Evolutionary conservation across 163 green algal species (phyloP), one percentile per base, ranked within the genome.

Genomic region (Scenedesmus sp.): DNA sequence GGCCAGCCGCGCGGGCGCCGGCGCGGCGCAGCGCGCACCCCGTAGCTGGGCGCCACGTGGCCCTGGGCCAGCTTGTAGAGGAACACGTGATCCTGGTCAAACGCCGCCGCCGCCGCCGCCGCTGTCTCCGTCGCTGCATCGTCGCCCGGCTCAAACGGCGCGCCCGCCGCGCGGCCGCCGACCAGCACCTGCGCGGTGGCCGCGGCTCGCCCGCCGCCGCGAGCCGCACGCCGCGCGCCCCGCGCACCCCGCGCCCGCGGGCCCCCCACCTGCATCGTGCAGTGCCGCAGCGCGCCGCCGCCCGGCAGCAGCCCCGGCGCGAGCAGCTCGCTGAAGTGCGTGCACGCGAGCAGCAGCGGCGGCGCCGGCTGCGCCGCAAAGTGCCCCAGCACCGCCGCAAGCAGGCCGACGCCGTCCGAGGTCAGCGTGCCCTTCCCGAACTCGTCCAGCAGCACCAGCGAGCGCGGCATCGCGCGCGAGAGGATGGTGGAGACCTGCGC

Each of bases 351-450:
- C 36, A 97, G 57, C 2, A 88, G 83, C 0, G 93, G 90, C 0
- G 92, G 75, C n/a, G n/a, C 36, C 1, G 26, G n/a, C 53, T 57
- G 39, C 9, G 18, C 62, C 9, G 0, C 66, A 70, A 94, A 92
- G 60, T 89, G 79, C 18, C 82, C 44, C 39, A 97, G 70, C 15
- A 86, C 78, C 3, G 86, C 85, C 24, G 84, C 84, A 42, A 94
- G 77, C 56, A 97, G 86, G n/a, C 90, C 93, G 4, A 94, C 85
- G 3, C 93, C 93, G 77, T 97, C 93, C 5, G 83, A 74, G 4
- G 87, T 76, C 29, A 96, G 80, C 0, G 93, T 97, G 66, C 93
- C 93, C 77, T 98, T 99, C 5, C 95, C 95, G 85, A 98, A 98
- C 83, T 99, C 95, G 73, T 99, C 95, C 0, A 98, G 83, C 10